Evolutionary conservation across 2,329 filamentous ascomycete species (phyloP), one percentile per base, ranked within the genome.

Genomic region (Exophiala aquamarina): DNA sequence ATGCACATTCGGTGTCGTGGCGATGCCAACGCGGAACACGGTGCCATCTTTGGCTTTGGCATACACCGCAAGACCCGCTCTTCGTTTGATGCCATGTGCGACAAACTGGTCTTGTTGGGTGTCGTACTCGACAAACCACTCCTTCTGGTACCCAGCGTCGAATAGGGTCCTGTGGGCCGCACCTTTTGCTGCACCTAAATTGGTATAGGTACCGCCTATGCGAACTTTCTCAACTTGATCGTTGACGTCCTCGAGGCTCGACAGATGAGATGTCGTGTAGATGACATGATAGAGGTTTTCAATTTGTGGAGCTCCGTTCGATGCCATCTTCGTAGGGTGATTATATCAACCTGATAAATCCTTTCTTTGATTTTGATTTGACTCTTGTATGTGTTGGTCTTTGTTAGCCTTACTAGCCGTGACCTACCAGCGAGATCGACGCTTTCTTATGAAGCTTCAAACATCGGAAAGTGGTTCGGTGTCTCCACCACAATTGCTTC

Each of bases 71-170:
- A 62, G 55, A 3, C 61, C 60, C 8, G 53, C 40, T 26, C 50
- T 43, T 31, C 52, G 41, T 35, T 55, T 54, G 44, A 55, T 40
- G 20, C 43, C 17, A 21, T 57, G 46, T 20, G 38, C 32, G 13
- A 51, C 54, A 18, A 59, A 55, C 8, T 52, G 43, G 15, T 43
- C 29, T 5, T 47, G 38, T 3, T 54, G 54, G 15, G 53, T 55
- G 8, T 60, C 58, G 47, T 63, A 64, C 13, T 49, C 33, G 9
- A 49, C 41, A 47, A 64, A 63, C 52, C 53, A 62, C 42, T 63
- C 61, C n/a, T 50, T 41, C 19, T 62, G 57, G 38, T 63, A 64
- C 3, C 61, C 62, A 4, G 60, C 61, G 10, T 61, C 59, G 49
- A 59, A 61, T n/a, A 64, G 52, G n/a, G 51, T 56, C 40, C 46